Evolutionary conservation across 2,329 filamentous ascomycete species (phyloP).

Genomic region (Trichoderma gracile): DNA sequence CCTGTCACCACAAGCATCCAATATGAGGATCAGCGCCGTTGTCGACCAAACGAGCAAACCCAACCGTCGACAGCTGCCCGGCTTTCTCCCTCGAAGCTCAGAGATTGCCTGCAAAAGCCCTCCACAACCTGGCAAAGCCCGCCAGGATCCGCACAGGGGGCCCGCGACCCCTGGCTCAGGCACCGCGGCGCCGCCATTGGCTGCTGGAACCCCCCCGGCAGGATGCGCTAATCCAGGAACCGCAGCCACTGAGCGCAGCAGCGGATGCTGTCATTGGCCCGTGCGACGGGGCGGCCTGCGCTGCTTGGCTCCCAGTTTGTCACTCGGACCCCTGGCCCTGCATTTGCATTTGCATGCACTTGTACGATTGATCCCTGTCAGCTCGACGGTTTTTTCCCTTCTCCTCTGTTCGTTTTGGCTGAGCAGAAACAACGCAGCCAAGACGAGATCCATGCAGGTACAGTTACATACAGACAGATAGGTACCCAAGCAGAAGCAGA

Average conservation of each 20-base stretch:
- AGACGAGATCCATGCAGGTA: not conserved
- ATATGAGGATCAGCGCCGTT: conserved; percentile 21
- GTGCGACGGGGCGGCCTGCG: conserved; percentile 2
- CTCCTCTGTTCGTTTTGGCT: no score
- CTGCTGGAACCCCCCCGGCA: not conserved
- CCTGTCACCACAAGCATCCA: not conserved
- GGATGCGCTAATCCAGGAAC: conserved; percentile 35
- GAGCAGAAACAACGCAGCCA: not conserved
- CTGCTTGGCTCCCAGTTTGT: conserved; percentile 7
- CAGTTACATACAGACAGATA: not conserved
- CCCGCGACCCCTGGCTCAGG: conserved; percentile 31
- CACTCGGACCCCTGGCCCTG: not conserved
- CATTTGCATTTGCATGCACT: no score
- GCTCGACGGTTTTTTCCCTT: no score
- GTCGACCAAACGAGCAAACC: conserved; percentile 9
- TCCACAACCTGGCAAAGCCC: not conserved
- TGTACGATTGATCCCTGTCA: no score
- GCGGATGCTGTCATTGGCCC: conserved; percentile 19
- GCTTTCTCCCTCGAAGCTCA: conserved; percentile 9
- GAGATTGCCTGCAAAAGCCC: not conserved
- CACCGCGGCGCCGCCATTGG: conserved; percentile 32
- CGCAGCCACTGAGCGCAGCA: conserved; percentile 19
- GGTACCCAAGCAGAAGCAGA: no score
- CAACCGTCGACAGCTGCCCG: not conserved
- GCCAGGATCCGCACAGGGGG: conserved; percentile 28